Conservation (phyloP, 805 yeast genomes). For the Saccharomyces kudriavzevii region DNA sequence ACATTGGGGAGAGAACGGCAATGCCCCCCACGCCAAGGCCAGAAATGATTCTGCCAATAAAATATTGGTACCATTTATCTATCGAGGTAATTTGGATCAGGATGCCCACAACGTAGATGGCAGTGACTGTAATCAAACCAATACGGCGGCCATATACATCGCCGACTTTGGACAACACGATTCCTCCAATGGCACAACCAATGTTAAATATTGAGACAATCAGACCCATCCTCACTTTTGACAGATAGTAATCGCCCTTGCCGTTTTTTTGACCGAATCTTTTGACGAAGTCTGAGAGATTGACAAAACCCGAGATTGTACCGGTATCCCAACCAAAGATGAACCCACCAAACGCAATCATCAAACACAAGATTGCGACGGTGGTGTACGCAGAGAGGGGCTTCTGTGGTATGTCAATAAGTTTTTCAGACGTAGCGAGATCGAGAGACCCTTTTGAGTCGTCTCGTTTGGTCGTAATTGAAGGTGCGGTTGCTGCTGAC, state of each 20-base stretch:
- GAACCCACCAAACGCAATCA: constrained; percentile 17
- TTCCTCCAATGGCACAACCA: constrained; percentile 69
- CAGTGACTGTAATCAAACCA: constrained; percentile 52
- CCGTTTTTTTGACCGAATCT: constrained; percentile 46
- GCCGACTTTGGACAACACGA: constrained; percentile 47
- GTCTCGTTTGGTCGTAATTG: background rate
- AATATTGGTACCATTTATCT: constrained; percentile 57
- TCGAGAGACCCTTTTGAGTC: background rate
- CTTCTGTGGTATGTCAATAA: constrained; percentile 19
- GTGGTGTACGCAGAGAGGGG: constrained; percentile 23
- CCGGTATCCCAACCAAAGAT: constrained; percentile 76
- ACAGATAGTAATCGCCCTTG: constrained; percentile 38
- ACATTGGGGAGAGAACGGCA: constrained; percentile 65
- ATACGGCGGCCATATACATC: constrained; percentile 60
- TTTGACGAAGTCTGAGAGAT: constrained; percentile 41
- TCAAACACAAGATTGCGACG: constrained; percentile 20
- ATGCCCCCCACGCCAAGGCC: constrained; percentile 71
- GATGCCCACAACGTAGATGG: constrained; percentile 59
- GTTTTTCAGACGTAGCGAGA: background rate
- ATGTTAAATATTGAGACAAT: constrained; percentile 55
- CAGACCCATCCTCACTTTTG: constrained; percentile 48
- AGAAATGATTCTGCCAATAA: constrained; percentile 33
- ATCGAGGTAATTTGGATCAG: constrained; percentile 52
- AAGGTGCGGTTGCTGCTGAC: background rate
- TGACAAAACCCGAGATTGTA: constrained; percentile 62